Percentiles rank a stretch among this genome's conserved stretches.
Evolutionary conservation across 1,284 basidiomycete genomes (phyloP).

Genomic region (Dichomitus squalens): DNA sequence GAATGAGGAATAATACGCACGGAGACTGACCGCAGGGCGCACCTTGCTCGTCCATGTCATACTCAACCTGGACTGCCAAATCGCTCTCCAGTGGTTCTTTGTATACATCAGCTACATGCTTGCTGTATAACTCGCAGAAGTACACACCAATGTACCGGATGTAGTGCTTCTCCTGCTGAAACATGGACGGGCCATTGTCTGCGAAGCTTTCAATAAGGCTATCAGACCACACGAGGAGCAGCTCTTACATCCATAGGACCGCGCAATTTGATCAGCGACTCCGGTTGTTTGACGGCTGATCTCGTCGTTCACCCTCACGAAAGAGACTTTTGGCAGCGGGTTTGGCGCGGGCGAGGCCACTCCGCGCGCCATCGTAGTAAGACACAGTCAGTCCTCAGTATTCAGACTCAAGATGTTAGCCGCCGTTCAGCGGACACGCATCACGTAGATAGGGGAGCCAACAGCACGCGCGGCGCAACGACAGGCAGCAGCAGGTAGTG

Average conservation of each 20-base stretch:
- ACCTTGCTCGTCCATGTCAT: slow-evolving; percentile 99
- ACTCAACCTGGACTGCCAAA: slow-evolving; percentile 92
- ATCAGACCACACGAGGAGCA: not conserved
- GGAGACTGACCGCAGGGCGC: slow-evolving; percentile 14
- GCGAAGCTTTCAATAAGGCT: slow-evolving; percentile 14
- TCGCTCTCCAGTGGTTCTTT: slow-evolving; percentile 93
- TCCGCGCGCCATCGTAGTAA: slow-evolving; percentile 37
- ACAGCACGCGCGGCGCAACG: not conserved
- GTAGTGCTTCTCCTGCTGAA: slow-evolving; percentile 81
- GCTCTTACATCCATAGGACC: slow-evolving; percentile 37
- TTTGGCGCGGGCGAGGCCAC: slow-evolving; percentile 37
- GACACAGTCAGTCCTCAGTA: slow-evolving; percentile 2
- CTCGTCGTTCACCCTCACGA: slow-evolving; percentile 61
- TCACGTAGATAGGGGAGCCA: not conserved
- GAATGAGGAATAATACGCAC: not conserved
- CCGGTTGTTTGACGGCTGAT: slow-evolving; percentile 48
- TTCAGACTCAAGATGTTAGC: not conserved
- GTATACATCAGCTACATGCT: not conserved
- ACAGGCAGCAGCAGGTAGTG: not conserved
- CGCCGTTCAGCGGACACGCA: not conserved
- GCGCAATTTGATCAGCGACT: slow-evolving; percentile 34
- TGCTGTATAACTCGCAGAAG: not conserved
- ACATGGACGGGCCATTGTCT: slow-evolving; percentile 85
- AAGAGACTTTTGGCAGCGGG: slow-evolving; percentile 61
- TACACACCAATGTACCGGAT: slow-evolving; percentile 84